A percentile compares a stretch with the other conserved stretches of the same genome.
Evolutionary conservation across 371 early-diverging fungal species (phyloP).

Genomic region (Syncephalastrum monosporum): DNA sequence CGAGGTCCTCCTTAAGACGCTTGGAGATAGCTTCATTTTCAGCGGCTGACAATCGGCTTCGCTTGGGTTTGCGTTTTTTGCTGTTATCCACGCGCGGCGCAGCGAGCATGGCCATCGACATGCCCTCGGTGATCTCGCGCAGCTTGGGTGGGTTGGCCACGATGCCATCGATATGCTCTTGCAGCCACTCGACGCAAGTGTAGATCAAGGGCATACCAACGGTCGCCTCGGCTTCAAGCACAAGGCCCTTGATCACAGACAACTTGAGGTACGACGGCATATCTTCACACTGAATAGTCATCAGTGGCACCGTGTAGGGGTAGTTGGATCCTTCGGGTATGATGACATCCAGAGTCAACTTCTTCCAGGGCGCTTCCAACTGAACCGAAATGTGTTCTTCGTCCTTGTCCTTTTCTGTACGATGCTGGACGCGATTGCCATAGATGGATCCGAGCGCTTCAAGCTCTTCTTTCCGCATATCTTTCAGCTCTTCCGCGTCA

Average conservation of each 20-base stretch:
- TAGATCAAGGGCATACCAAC: slow-evolving; percentile 73
- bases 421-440: slow-evolving; percentile 28
- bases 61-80: neutral
- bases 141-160: slow-evolving; percentile 66
- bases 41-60: neutral
- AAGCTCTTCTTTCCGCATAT: slow-evolving; percentile 41
- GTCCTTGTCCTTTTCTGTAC: slow-evolving; percentile 19
- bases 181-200: slow-evolving; percentile 67
- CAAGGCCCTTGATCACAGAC: slow-evolving; percentile 58
- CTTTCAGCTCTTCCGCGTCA: slow-evolving; percentile 32
- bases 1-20: slow-evolving; percentile 24
- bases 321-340: slow-evolving; percentile 56
- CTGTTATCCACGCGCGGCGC: slow-evolving; percentile 6
- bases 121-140: slow-evolving; percentile 47
- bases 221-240: slow-evolving; percentile 48
- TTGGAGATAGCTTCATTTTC: slow-evolving; percentile 15
- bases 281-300: slow-evolving; percentile 58
- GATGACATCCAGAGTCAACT: slow-evolving; percentile 51
- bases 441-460: slow-evolving; percentile 71
- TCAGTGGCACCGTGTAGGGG: slow-evolving; percentile 64
- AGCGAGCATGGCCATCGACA: slow-evolving; percentile 20
- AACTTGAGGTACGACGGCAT: slow-evolving; percentile 76
- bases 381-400: slow-evolving; percentile 22
- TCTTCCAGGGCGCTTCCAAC: slow-evolving; percentile 17
- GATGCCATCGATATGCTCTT: slow-evolving; percentile 53